Percentiles rank a stretch among this genome's conserved stretches.
Conservation (phyloP, 345 rosid species). For the Rhodamnia argentea region DNA sequence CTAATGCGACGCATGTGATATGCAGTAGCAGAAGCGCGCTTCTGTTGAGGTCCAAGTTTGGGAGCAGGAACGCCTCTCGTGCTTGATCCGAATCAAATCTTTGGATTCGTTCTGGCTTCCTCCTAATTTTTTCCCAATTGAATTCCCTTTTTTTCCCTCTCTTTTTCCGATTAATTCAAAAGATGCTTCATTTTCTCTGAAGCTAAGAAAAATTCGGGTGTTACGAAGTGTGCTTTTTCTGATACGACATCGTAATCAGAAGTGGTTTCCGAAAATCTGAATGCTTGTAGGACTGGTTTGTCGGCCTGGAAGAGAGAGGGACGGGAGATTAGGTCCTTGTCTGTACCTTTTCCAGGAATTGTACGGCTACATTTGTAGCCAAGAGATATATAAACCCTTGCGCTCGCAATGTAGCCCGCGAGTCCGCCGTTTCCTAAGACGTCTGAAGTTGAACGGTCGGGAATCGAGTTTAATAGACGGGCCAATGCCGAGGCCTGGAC, state of each 20-base stretch:
- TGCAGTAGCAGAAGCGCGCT: slow-evolving; percentile 25
- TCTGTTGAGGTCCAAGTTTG: slow-evolving; percentile 19
- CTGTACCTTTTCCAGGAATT: neutral
- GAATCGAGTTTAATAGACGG: neutral
- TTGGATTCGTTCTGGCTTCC: neutral
- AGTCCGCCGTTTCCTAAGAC: neutral
- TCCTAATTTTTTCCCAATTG: neutral
- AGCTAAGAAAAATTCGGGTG: neutral
- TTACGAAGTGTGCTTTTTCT: neutral
- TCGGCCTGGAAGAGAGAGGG: neutral
- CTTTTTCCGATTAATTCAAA: neutral
- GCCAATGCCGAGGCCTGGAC: neutral
- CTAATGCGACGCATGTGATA: slow-evolving; percentile 10
- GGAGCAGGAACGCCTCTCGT: neutral
- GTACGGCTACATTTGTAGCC: neutral
- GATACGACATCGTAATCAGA: no score
- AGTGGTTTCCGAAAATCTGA: neutral
- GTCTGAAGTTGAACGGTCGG: neutral
- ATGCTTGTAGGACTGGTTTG: neutral
- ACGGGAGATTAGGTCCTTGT: neutral
- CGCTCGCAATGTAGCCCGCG: neutral
- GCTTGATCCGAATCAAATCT: neutral
- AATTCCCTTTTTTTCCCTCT: neutral
- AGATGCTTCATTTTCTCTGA: neutral
- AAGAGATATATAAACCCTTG: neutral